Conservation (phyloP, 2,329 filamentous ascomycete species). For the Drechslera avenae region DNA sequence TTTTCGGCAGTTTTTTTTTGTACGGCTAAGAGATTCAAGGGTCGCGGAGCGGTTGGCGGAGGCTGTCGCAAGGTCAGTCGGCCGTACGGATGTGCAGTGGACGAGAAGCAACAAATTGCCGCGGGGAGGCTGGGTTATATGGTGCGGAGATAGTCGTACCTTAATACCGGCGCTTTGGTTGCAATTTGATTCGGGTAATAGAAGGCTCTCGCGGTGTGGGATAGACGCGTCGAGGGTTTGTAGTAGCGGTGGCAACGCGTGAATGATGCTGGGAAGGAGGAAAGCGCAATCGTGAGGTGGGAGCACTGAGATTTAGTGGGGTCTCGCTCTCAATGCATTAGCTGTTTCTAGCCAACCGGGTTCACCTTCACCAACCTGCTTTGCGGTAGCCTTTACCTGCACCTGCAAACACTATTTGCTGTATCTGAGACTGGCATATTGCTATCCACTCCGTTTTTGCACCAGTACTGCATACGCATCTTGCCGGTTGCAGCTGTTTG, state of each 20-base stretch:
- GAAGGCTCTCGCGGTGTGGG: conserved; percentile 10
- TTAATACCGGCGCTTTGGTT: conserved; percentile 18
- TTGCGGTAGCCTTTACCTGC: not conserved
- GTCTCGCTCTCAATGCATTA: conserved; percentile 32
- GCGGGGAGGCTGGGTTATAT: conserved; percentile 29
- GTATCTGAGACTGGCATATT: conserved; percentile 1
- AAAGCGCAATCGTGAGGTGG: conserved; percentile 31
- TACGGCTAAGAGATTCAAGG: no score
- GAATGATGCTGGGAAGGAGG: conserved; percentile 20
- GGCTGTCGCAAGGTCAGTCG: conserved; percentile 21
- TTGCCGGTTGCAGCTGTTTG: conserved; percentile 7
- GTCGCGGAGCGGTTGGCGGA: not conserved
- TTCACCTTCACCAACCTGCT: conserved; percentile 16
- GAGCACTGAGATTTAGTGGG: conserved; percentile 38
- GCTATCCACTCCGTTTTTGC: not conserved
- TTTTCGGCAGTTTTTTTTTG: no score
- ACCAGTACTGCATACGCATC: not conserved
- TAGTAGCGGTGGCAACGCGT: conserved; percentile 34
- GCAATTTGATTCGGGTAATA: conserved; percentile 18
- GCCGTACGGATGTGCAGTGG: conserved; percentile 24
- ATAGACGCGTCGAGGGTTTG: conserved; percentile 25
- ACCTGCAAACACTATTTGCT: conserved; percentile 3
- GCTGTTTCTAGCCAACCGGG: conserved; percentile 22
- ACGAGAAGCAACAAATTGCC: conserved; percentile 21
- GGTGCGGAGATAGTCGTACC: conserved; percentile 23